phyloP scores from a whole-genome alignment of 2,329 filamentous ascomycete species.

The Pseudogymnoascus sp. region DNA sequence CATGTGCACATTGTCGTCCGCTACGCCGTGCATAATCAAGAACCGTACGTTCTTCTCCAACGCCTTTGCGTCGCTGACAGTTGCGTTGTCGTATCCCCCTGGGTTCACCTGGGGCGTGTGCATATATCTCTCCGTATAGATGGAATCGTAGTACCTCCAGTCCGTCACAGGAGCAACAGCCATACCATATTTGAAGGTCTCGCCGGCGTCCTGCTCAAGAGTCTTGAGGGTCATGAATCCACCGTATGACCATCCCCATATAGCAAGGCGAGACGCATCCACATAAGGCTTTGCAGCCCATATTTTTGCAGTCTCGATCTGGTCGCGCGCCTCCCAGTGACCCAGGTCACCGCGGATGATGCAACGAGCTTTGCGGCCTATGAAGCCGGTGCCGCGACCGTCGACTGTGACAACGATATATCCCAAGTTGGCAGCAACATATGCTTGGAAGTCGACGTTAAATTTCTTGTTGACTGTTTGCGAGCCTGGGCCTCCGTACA shows the following conservation, averaged over 20 bases:
- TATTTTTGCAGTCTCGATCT: conserved; percentile 80
- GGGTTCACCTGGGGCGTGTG: conserved; percentile 79
- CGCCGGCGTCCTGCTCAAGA: conserved; percentile 79
- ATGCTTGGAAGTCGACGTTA: conserved; percentile 80
- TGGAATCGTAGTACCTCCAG: conserved; percentile 89
- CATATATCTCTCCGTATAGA: conserved; percentile 98
- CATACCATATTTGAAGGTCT: conserved; percentile 94
- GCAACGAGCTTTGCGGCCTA: conserved; percentile 75
- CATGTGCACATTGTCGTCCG: conserved; percentile 95
- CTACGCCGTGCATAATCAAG: conserved; percentile 90
- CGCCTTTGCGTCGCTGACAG: conserved; percentile 65
- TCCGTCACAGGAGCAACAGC: conserved; percentile 97
- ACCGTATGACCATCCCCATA: conserved; percentile 98
- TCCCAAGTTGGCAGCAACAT: conserved; percentile 73
- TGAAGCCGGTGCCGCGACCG: conserved; percentile 84
- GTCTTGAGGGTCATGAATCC: conserved; percentile 94
- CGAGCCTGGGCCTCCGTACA: conserved; percentile 92
- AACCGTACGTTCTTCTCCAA: conserved; percentile 75
- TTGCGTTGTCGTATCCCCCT: conserved; percentile 66
- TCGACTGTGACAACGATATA: conserved; percentile 96
- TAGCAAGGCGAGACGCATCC: conserved; percentile 72
- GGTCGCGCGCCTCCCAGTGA: conserved; percentile 75
- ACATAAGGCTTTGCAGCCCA: conserved; percentile 79
- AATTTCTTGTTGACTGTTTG: conserved; percentile 80
- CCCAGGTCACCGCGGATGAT: conserved; percentile 78